Evolutionary conservation across 2,329 filamentous ascomycete species (phyloP), one percentile per base, ranked within the genome.

Genomic region (Dactylellina parvicollis): DNA sequence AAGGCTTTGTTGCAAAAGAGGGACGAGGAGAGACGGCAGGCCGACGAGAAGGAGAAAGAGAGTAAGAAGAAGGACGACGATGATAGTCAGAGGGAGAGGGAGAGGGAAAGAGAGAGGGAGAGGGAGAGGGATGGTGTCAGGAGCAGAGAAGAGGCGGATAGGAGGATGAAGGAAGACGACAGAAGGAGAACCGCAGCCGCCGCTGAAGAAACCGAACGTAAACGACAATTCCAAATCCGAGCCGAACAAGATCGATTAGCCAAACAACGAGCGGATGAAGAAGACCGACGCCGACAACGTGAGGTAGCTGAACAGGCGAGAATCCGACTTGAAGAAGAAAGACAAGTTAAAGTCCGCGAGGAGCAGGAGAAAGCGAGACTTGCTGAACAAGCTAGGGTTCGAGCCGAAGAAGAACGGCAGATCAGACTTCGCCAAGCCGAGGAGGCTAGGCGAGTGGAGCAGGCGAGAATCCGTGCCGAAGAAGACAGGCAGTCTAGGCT

Each of bases 1-100:
- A 47, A 56, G 26, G 56, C 65, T n/a, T 28, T 70, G 40, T 34
- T 70, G 30, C 55, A 70, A 22, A 70, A 50, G 24, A 36, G 56
- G n/a, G 47, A 60, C 20, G 49, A 55, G 18, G 66, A 64, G 24
- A 36, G 16, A 8, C 36, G 49, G 18, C 16, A 12, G 7, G 38
- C 34, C 14, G 67, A 72, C 9, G 52, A 55, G 5, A 64, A 55
- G 64, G 56, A 61, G 55, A 61, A 30, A n/a, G 49, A 26, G 26
- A 28, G 38, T 10, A 24, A 44, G 24, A 49, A 55, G n/a, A 24
- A 44, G 24, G 60, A 55, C 26, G 60, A 52, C n/a, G 62, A 57
- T n/a, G 52, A 67, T 14, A 18, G 34, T 38, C 28, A 44, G 14
- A 46, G 54, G 32, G 5, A 52, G 20, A 46, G 42, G 18, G 34